Evolutionary conservation across 441 rosid species (phyloP).

Genomic region (Adansonia grandidieri): DNA sequence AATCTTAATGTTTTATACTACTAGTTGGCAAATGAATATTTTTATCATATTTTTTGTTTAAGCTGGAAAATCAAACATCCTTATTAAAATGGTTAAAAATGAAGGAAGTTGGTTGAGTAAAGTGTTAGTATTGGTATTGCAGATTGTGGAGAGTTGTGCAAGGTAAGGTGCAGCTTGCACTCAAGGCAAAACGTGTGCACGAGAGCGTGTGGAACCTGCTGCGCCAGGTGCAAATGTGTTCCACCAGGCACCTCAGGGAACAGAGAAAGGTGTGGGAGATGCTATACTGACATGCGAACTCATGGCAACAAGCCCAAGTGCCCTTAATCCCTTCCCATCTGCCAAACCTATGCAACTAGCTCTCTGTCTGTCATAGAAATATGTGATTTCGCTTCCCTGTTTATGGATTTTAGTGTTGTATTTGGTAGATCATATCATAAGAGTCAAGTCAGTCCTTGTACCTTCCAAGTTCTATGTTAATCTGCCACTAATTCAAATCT

Average conservation of each 20-base stretch:
- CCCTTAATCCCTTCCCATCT: constrained; percentile 34
- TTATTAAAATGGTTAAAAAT: not conserved
- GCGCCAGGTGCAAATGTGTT: constrained; percentile 53
- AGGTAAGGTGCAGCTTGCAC: constrained; percentile 42
- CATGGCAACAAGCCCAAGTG: constrained; percentile 56
- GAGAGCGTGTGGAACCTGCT: constrained; percentile 52
- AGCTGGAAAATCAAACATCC: not conserved
- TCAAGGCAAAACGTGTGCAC: constrained; percentile 50
- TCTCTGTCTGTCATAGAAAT: not conserved
- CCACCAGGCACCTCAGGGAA: constrained; percentile 62
- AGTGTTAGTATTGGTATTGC: not conserved
- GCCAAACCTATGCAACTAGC: not conserved
- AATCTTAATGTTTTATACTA: not conserved
- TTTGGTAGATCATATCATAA: not conserved
- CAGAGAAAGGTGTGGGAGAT: constrained; percentile 54
- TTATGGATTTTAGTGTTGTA: not conserved
- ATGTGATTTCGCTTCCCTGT: not conserved
- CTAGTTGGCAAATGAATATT: too few relatives aligned
- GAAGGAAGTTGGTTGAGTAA: not conserved
- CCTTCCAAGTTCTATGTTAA: not conserved
- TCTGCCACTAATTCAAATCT: not conserved
- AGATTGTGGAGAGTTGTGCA: constrained; percentile 44
- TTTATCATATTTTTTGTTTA: not conserved
- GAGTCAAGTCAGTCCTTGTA: not conserved
- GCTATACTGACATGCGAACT: constrained; percentile 64